phyloP scores from a whole-genome alignment of 2,329 filamentous ascomycete species.

The Clonostachys rhizophaga region DNA sequence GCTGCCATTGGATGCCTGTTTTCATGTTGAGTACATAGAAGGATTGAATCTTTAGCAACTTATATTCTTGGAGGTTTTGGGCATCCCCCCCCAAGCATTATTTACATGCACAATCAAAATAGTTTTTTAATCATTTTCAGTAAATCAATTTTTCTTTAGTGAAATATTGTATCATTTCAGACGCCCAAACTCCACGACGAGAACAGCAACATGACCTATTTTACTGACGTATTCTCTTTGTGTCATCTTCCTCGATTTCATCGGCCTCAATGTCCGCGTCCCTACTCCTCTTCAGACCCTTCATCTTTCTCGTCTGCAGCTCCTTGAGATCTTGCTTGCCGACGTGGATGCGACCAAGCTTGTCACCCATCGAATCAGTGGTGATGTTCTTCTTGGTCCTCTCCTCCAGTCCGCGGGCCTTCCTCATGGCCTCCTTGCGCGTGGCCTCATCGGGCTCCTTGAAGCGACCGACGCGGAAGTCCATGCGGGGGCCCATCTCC shows the following conservation, averaged over 20 bases:
- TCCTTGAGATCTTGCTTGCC: constrained; percentile 83
- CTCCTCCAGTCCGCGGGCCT: constrained; percentile 70
- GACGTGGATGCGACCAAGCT: constrained; percentile 88
- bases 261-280: constrained; percentile 25
- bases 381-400: constrained; percentile 94
- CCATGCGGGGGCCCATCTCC: constrained; percentile 91
- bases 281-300: constrained; percentile 85
- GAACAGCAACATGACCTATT: background rate
- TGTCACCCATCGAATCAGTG: constrained; percentile 90
- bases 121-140: no score
- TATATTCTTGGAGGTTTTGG: no score
- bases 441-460: constrained; percentile 73
- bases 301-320: constrained; percentile 98
- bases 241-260: constrained; percentile 21
- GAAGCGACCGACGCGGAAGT: constrained; percentile 80
- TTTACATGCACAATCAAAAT: no score
- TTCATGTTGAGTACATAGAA: no score
- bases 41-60: no score
- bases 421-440: constrained; percentile 88
- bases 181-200: no score
- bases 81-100: no score
- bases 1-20: no score
- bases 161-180: no score
- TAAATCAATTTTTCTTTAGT: no score
- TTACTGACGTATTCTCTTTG: constrained; percentile 28